Evolutionary conservation across 345 rosid genomes (phyloP), one percentile per base, ranked within the genome.

Genomic region (Draba incana): DNA sequence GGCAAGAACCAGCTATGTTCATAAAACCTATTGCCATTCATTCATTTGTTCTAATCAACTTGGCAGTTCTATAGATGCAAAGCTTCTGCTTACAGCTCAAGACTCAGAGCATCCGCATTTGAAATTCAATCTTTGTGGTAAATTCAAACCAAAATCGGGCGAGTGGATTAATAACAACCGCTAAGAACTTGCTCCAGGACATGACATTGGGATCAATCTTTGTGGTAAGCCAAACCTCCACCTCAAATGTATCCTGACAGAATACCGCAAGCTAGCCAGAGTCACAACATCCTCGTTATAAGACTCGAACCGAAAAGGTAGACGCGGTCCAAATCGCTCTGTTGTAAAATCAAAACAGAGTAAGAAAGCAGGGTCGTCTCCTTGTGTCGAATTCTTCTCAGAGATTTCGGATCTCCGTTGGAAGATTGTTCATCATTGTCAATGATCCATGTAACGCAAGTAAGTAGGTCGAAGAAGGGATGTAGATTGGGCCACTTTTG

Each of bases 1-100:
- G 6, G 6, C 37, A 6, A 33, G 54, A 89, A 72, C 98, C 98
- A 35, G 84, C 86, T 70, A 87, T 81, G 82, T 92, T 92, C 97
- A 92, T 92, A 39, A 88, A 35, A 56, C 97, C 98, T 10, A 89
- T 88, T 8, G 97, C 96, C 82, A 92, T 81, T 95, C 20, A 89
- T 92, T 83, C 88, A 97, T 80, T 92, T 88, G 86, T 89, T 92
- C 8, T 89, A 97, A 57, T 89, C 93, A 45, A 92, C 87, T 71
- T 87, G 92, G 20, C 1, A 20, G 20, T 20, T 20, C 20, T 20
- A 20, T 20, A 20, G 20, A 72, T 92, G 39, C 39, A 35, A 35
- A 35, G 35, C 6, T 31, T 31, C 6, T 31, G 6, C 35, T 6
- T 31, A 33, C 2, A 35, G 10, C 39, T 35, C 39, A 28, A 28